phyloP scores from a whole-genome alignment of 164 flowering plant genomes.

The Vitis cinerea region DNA sequence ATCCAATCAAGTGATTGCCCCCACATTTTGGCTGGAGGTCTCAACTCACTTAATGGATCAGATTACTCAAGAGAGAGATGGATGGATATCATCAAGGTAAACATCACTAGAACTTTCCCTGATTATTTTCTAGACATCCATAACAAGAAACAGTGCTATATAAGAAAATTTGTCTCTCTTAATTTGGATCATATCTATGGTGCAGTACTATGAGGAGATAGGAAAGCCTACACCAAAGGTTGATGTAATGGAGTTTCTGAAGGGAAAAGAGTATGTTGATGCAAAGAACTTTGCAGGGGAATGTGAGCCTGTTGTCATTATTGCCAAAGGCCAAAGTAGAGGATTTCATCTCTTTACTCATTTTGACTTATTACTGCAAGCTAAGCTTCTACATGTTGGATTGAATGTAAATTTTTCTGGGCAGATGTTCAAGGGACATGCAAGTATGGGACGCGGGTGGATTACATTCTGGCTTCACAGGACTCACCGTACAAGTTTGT shows the following conservation, averaged over 20 bases:
- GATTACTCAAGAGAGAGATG: slow-evolving; percentile 90
- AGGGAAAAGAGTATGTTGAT: slow-evolving; percentile 67
- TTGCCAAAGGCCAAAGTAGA: slow-evolving; percentile 96
- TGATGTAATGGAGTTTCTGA: slow-evolving; percentile 79
- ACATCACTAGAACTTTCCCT: not conserved
- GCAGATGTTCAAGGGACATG: slow-evolving; percentile 97
- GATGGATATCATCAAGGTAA: slow-evolving; percentile 87
- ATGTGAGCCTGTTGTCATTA: slow-evolving; percentile 85
- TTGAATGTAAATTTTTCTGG: not conserved
- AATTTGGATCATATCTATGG: not conserved
- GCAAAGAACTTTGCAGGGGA: slow-evolving; percentile 91
- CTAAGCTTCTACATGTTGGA: not conserved
- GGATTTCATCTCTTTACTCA: not conserved
- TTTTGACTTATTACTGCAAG: not conserved
- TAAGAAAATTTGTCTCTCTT: not conserved
- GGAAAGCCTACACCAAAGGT: slow-evolving; percentile 90
- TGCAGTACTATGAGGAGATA: slow-evolving; percentile 89
- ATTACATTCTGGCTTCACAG: slow-evolving; percentile 75
- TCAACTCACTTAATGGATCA: slow-evolving; percentile 80
- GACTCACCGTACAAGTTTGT: slow-evolving; percentile 72
- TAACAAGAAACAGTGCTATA: not conserved
- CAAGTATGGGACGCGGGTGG: slow-evolving; percentile 94
- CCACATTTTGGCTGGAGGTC: slow-evolving; percentile 87
- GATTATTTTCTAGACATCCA: not conserved
- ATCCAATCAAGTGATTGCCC: slow-evolving; percentile 60